phyloP scores from a whole-genome alignment of 768 basidiomycete species.

The Collybia sordida region DNA sequence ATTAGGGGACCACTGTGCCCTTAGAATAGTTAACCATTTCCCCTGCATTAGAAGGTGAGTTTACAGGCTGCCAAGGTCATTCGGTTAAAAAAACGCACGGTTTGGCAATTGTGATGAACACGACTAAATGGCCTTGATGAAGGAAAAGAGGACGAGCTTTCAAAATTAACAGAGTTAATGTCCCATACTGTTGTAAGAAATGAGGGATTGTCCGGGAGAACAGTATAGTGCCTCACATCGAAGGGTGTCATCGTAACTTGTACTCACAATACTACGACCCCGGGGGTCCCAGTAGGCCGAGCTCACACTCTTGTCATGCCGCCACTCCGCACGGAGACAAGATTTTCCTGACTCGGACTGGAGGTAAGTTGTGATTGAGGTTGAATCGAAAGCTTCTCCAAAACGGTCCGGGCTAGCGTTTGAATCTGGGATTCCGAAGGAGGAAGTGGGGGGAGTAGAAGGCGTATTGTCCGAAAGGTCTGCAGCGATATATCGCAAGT shows the following conservation, averaged over 20 bases:
- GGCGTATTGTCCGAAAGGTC: slow-evolving; percentile 27
- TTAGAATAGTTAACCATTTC: slow-evolving; percentile 76
- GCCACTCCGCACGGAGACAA: slow-evolving; percentile 60
- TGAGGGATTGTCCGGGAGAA: background rate
- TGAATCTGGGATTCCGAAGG: slow-evolving; percentile 17
- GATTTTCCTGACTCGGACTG: slow-evolving; percentile 53
- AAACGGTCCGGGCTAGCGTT: background rate
- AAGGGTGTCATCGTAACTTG: slow-evolving; percentile 79
- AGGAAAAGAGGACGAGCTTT: slow-evolving; percentile 49
- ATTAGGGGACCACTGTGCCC: slow-evolving; percentile 78
- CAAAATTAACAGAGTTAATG: slow-evolving; percentile 50
- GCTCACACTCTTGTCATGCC: slow-evolving; percentile 75
- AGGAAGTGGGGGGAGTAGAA: slow-evolving; percentile 24
- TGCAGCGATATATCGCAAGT: slow-evolving; percentile 46
- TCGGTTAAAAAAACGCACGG: slow-evolving; percentile 39
- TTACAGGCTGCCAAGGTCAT: background rate
- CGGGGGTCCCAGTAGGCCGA: slow-evolving; percentile 87
- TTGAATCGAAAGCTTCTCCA: slow-evolving; percentile 32
- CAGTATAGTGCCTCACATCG: slow-evolving; percentile 49
- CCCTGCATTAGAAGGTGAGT: slow-evolving; percentile 45
- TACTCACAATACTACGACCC: slow-evolving; percentile 78
- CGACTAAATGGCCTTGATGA: slow-evolving; percentile 62
- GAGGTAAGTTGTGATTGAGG: slow-evolving; percentile 47
- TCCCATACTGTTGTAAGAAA: slow-evolving; percentile 68
- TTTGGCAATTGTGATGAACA: slow-evolving; percentile 77